A percentile compares a stretch with the other conserved stretches of the same genome.
Conservation (phyloP, 2,329 filamentous ascomycete genomes). For the Stemphylium beticola region DNA sequence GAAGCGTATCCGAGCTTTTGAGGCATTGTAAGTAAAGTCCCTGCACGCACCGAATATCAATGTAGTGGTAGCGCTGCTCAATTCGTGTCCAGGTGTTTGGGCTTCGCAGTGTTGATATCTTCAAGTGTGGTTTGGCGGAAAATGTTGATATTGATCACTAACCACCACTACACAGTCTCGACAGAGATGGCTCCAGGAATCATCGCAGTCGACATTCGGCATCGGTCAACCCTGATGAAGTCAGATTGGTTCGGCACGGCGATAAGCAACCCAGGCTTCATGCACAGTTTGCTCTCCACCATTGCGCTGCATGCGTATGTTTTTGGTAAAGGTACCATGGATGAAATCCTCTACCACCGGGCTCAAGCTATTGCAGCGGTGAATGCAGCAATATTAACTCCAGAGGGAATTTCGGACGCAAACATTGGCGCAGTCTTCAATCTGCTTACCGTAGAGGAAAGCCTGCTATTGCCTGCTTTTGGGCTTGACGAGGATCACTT, state of each 20-base stretch:
- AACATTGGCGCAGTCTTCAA: conserved; percentile 50
- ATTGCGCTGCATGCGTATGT: conserved; percentile 44
- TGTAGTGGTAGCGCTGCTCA: conserved; percentile 3
- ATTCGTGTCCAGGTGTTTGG: not conserved
- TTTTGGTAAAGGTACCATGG: conserved; percentile 38
- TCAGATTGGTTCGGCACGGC: conserved; percentile 48
- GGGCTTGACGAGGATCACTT: conserved; percentile 34
- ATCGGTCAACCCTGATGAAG: conserved; percentile 43
- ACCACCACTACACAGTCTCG: conserved; percentile 33
- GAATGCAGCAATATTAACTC: conserved; percentile 39
- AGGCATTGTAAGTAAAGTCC: conserved; percentile 44
- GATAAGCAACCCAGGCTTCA: conserved; percentile 44
- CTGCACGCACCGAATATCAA: conserved; percentile 21
- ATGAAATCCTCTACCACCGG: conserved; percentile 42
- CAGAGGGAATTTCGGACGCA: conserved; percentile 44
- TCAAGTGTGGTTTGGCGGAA: not conserved
- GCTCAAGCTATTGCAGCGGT: conserved; percentile 44
- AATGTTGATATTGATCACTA: conserved; percentile 16
- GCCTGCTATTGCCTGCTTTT: conserved; percentile 33
- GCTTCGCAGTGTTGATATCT: not conserved
- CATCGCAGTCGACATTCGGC: conserved; percentile 46
- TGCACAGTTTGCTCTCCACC: conserved; percentile 48
- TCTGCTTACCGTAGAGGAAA: conserved; percentile 46
- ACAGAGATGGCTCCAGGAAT: conserved; percentile 45
- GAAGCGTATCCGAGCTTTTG: conserved; percentile 39